Evolutionary conservation across 164 flowering plant species (phyloP).

Genomic region (Cinnamomum chago): DNA sequence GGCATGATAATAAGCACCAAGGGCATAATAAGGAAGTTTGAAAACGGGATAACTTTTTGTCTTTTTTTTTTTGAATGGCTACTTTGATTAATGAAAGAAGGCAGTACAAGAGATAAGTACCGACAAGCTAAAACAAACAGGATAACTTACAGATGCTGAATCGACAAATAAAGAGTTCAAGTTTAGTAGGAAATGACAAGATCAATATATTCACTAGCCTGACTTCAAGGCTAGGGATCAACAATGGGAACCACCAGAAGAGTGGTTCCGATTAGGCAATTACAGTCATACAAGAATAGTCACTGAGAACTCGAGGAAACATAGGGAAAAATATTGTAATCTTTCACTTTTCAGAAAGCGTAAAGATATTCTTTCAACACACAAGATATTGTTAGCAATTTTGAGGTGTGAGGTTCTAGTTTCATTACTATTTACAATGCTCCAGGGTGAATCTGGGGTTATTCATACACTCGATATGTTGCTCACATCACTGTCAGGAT

Average conservation of each 20-base stretch:
- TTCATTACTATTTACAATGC: no score
- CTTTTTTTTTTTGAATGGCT: background rate
- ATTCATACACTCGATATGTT: no score
- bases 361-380: background rate
- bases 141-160: background rate
- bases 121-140: background rate
- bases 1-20: constrained; percentile 5
- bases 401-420: no score
- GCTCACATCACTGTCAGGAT: no score
- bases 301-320: background rate
- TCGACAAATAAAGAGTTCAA: background rate
- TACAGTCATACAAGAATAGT: background rate
- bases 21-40: background rate
- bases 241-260: background rate
- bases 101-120: no score
- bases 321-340: background rate
- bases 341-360: background rate
- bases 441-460: no score
- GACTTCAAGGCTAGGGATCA: background rate
- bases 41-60: background rate
- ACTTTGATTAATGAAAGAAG: background rate
- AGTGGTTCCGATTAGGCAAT: background rate
- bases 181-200: background rate
- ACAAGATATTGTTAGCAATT: background rate
- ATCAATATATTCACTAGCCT: background rate